Conservation (phyloP, 1,284 basidiomycete genomes). For the Cutaneotrichosporon dermatis region DNA sequence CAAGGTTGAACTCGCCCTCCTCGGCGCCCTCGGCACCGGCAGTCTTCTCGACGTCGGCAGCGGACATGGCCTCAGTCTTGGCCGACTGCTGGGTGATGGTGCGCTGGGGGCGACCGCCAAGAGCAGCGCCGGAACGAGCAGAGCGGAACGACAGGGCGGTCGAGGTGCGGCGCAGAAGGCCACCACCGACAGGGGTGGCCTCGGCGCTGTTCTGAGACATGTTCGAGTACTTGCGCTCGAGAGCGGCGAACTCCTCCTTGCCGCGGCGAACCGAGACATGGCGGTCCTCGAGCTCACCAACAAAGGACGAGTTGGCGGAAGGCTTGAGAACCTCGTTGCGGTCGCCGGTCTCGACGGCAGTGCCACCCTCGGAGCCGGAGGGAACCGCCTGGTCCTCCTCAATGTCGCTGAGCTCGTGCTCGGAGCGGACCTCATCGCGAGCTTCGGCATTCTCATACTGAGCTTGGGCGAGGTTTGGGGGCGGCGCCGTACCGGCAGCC, state of each 20-base stretch:
- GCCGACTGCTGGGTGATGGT: constrained; percentile 9
- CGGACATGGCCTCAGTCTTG: not conserved
- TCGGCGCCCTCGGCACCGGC: constrained; percentile 13
- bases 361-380: not conserved
- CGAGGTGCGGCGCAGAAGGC: constrained; percentile 27
- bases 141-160: constrained; percentile 28
- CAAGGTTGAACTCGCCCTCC: constrained; percentile 51
- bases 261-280: constrained; percentile 37
- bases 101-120: constrained; percentile 20
- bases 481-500: not conserved
- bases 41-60: constrained; percentile 33
- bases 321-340: not conserved
- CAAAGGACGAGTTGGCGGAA: constrained; percentile 26
- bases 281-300: constrained; percentile 30
- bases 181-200: too few relatives aligned
- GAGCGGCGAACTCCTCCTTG: constrained; percentile 41
- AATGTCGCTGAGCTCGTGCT: not conserved
- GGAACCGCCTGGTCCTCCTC: not conserved
- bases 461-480: not conserved
- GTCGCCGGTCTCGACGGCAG: not conserved
- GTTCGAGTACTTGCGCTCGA: constrained; percentile 40
- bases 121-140: constrained; percentile 8
- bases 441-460: not conserved
- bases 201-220: constrained; percentile 36
- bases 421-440: not conserved